Evolutionary conservation across 1,284 basidiomycete genomes (phyloP).

Genomic region (Microbotryum saponariae): DNA sequence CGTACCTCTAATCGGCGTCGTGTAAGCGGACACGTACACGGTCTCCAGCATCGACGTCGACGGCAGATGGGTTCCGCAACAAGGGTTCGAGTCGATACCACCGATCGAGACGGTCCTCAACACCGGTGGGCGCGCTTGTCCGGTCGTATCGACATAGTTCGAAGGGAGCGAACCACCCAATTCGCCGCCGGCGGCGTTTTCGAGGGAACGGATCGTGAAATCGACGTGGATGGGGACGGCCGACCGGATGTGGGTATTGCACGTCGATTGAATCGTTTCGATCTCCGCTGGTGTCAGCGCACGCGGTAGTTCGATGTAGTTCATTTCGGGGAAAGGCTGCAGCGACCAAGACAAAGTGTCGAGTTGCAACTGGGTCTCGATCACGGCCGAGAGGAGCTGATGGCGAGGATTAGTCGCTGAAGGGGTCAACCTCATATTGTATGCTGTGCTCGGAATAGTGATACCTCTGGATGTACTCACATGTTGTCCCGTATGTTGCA

Average conservation of each 20-base stretch:
- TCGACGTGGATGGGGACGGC: too few species aligned
- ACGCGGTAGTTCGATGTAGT: constrained; percentile 71
- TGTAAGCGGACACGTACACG: constrained; percentile 57
- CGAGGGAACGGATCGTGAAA: too few species aligned
- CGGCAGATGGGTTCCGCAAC: constrained; percentile 78
- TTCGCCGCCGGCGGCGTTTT: not conserved
- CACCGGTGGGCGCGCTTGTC: constrained; percentile 44
- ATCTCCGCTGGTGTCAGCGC: constrained; percentile 61
- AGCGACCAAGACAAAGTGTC: constrained; percentile 70
- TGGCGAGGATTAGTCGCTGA: constrained; percentile 73
- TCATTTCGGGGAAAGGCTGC: constrained; percentile 50
- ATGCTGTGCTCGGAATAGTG: not conserved
- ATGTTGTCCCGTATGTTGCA: constrained; percentile 34
- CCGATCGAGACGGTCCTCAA: constrained; percentile 73
- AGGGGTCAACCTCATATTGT: not conserved
- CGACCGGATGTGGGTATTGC: constrained; percentile 52
- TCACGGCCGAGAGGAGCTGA: constrained; percentile 71
- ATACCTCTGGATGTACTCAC: not conserved
- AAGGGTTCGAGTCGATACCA: constrained; percentile 71
- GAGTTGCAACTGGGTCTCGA: constrained; percentile 60
- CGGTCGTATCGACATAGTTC: constrained; percentile 58
- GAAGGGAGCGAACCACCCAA: constrained; percentile 51
- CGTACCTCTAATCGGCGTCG: constrained; percentile 48
- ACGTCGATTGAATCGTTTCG: constrained; percentile 54
- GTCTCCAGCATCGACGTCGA: constrained; percentile 48